Evolutionary conservation across 2,329 filamentous ascomycete species (phyloP).

Genomic region (Sarocladium strictum): DNA sequence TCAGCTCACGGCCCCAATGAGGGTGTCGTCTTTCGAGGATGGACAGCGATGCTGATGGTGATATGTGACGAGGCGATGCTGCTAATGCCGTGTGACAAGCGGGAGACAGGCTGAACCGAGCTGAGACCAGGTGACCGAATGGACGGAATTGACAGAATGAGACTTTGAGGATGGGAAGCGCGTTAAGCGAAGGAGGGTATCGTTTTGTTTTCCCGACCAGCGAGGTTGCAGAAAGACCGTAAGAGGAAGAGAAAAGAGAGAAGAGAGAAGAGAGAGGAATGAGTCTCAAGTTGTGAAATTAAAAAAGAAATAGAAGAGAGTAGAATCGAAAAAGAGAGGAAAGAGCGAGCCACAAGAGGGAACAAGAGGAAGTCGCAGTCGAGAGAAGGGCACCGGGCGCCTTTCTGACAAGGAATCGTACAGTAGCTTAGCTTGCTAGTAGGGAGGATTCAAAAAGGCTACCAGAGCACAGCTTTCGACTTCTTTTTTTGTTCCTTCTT

Average conservation of each 20-base stretch:
- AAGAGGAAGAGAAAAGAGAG: conserved; percentile 15
- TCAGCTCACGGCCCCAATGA: not conserved
- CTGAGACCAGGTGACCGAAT: not conserved
- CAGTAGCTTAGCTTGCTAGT: too few species aligned
- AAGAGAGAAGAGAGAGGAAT: conserved; percentile 10
- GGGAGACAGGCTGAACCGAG: too few species aligned
- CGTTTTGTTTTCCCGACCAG: conserved; percentile 12
- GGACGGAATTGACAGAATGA: not conserved
- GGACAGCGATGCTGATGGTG: not conserved
- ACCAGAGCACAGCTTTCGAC: conserved; percentile 9
- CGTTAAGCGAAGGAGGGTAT: conserved; percentile 5
- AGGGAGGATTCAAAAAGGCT: conserved; percentile 5
- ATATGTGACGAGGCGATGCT: not conserved
- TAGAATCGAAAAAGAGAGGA: not conserved
- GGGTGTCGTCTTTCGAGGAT: not conserved
- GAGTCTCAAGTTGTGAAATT: too few species aligned
- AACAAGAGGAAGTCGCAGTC: conserved; percentile 13
- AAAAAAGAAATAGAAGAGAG: not conserved
- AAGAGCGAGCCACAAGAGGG: conserved; percentile 12
- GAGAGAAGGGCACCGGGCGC: not conserved
- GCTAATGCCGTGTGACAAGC: conserved; percentile 4
- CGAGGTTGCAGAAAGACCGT: conserved; percentile 12
- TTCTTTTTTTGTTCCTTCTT: not conserved
- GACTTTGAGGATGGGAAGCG: not conserved
- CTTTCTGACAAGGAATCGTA: not conserved